A percentile compares a stretch with the other conserved stretches of the same genome.
Conservation (phyloP, 257 asterid genomes). For the Asclepias syriaca region DNA sequence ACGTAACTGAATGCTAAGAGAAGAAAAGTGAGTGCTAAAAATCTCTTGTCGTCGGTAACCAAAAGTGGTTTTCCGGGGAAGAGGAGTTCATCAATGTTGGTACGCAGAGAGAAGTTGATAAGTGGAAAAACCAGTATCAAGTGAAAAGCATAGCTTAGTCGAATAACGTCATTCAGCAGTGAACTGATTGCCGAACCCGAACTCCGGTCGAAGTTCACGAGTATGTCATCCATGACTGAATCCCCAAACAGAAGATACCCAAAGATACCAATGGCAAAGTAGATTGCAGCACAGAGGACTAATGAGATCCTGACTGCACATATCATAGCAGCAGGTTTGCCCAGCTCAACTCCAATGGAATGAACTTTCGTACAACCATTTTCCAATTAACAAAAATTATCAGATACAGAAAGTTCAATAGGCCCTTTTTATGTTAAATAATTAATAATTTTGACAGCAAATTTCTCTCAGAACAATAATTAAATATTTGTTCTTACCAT, state of each 20-base stretch:
- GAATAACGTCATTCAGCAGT: constrained; percentile 53
- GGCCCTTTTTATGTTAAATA: no score
- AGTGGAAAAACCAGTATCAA: constrained; percentile 82
- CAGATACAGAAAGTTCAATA: neutral
- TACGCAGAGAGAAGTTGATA: constrained; percentile 72
- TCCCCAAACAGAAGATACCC: constrained; percentile 97
- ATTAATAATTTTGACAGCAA: neutral
- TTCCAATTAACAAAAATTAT: neutral
- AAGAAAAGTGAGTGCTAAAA: constrained; percentile 43
- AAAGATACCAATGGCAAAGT: constrained; percentile 67
- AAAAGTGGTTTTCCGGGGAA: constrained; percentile 49
- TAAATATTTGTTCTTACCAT: constrained; percentile 41
- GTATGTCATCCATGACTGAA: constrained; percentile 77
- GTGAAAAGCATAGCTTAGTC: constrained; percentile 81
- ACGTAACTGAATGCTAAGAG: constrained; percentile 53
- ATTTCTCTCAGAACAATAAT: neutral
- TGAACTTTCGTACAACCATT: constrained; percentile 53
- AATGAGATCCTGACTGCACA: constrained; percentile 64
- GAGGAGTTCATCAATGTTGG: constrained; percentile 72
- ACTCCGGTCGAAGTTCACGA: constrained; percentile 65
- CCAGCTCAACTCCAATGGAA: constrained; percentile 82
- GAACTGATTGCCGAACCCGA: constrained; percentile 46
- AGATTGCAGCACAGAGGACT: constrained; percentile 61
- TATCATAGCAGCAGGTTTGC: constrained; percentile 63
- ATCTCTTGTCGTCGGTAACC: constrained; percentile 51